phyloP scores from a whole-genome alignment of 2,329 filamentous ascomycete genomes.

The Metarhizium album region DNA sequence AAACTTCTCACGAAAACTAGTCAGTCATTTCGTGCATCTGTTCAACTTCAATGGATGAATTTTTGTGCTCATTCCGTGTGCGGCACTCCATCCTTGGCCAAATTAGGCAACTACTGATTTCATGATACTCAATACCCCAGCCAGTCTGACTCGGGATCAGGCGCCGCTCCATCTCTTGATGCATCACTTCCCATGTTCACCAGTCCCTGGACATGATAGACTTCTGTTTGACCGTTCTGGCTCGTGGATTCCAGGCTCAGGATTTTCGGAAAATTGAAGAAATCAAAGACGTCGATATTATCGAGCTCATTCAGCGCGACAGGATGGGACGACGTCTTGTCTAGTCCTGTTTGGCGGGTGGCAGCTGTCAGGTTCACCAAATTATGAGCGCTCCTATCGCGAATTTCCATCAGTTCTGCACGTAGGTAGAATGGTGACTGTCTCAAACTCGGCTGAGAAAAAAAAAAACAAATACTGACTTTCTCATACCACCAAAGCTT shows the following conservation, averaged over 20 bases:
- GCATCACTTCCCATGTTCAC: background rate
- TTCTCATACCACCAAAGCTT: conserved; percentile 29
- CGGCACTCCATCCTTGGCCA: background rate
- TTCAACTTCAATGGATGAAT: background rate
- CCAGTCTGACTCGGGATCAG: conserved; percentile 13
- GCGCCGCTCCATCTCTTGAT: conserved; percentile 1
- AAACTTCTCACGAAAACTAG: too few relatives aligned
- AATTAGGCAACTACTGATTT: background rate
- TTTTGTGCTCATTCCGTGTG: background rate
- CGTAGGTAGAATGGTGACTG: background rate
- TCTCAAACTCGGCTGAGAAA: background rate
- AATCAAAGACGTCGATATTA: conserved; percentile 34
- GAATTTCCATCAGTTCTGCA: background rate
- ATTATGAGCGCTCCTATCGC: conserved; percentile 26
- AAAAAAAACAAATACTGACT: conserved; percentile 15
- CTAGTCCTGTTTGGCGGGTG: conserved; percentile 25
- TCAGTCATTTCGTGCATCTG: background rate
- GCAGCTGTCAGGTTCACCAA: conserved; percentile 26
- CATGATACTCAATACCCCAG: conserved; percentile 4
- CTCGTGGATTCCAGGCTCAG: conserved; percentile 9
- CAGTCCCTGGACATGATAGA: conserved; percentile 12
- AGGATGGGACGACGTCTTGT: conserved; percentile 27
- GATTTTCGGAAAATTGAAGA: conserved; percentile 32
- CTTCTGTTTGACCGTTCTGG: conserved; percentile 13
- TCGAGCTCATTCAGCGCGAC: conserved; percentile 30